These are phyloP conservation scores for Apophysomyces variabilis DNA, from an alignment of 371 early-diverging fungal genomes.

Conservation along the genomic window DNA sequence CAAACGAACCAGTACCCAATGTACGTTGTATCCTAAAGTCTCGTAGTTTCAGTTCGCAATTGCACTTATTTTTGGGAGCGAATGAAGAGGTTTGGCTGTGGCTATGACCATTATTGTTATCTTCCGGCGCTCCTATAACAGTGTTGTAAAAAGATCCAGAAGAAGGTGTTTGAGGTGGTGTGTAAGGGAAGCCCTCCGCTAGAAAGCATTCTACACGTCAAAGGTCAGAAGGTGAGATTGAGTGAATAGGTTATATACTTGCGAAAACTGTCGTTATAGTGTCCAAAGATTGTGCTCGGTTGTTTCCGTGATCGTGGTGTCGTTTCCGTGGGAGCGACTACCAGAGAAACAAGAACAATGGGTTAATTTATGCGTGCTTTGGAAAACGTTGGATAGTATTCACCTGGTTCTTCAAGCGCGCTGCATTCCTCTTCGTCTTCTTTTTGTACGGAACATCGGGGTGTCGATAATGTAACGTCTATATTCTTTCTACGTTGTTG, in stretches of 20 bases:
- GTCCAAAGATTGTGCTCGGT: slow-evolving; percentile 1
- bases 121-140: neutral
- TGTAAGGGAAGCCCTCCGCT: slow-evolving; percentile 19
- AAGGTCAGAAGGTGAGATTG: neutral
- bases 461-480: neutral
- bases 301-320: slow-evolving; percentile 3
- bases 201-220: slow-evolving; percentile 4
- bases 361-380: neutral
- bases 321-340: neutral
- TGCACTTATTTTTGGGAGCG: neutral
- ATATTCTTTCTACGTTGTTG: neutral
- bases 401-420: slow-evolving; percentile 12
- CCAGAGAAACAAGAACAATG: neutral
- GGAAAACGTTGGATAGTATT: neutral
- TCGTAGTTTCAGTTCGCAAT: slow-evolving; percentile 58
- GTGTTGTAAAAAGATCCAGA: slow-evolving; percentile 7
- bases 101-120: neutral
- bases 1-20: slow-evolving; percentile 98
- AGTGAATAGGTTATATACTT: slow-evolving; percentile 1
- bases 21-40: slow-evolving; percentile 77
- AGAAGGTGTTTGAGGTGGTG: slow-evolving; percentile 15
- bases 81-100: neutral
- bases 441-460: neutral
- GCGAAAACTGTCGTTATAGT: slow-evolving; percentile 5
- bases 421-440: neutral